Percentiles rank a stretch among this genome's conserved stretches.
phyloP scores from a whole-genome alignment of 495 filamentous ascomycete species.

The Thermothielavioides terrestris region DNA sequence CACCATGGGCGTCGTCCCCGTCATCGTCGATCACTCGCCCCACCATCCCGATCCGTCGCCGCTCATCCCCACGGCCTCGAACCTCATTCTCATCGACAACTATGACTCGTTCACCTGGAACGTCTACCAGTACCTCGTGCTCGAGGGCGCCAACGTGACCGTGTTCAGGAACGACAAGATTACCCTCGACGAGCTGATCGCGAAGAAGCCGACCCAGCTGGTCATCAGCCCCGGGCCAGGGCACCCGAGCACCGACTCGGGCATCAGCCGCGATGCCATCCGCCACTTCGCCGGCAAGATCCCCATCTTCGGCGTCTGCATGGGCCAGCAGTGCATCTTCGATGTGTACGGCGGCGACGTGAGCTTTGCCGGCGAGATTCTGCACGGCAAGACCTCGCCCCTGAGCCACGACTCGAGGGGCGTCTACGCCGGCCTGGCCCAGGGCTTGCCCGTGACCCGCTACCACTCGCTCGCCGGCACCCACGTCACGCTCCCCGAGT shows the following conservation, averaged over 20 bases:
- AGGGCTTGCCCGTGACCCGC: constrained; percentile 77
- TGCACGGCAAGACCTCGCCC: constrained; percentile 93
- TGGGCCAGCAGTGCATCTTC: constrained; percentile 98
- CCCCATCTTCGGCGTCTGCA: constrained; percentile 93
- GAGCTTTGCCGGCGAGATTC: constrained; percentile 86
- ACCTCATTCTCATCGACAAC: constrained; percentile 95
- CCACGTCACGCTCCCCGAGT: constrained; percentile 76
- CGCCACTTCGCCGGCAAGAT: constrained; percentile 90
- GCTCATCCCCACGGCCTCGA: constrained; percentile 65
- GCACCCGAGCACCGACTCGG: constrained; percentile 82
- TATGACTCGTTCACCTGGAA: constrained; percentile 99
- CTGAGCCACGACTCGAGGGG: constrained; percentile 83
- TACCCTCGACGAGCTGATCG: constrained; percentile 70
- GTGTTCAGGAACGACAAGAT: constrained; percentile 92
- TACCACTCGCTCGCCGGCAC: constrained; percentile 97
- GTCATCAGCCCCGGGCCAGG: constrained; percentile 93
- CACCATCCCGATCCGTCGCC: constrained; percentile 64
- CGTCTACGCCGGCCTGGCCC: constrained; percentile 67
- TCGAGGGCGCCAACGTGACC: constrained; percentile 83
- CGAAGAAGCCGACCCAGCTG: constrained; percentile 78
- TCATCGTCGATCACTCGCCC: constrained; percentile 77
- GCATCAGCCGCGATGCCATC: constrained; percentile 86
- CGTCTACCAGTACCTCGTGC: constrained; percentile 92
- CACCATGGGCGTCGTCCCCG: constrained; percentile 37
- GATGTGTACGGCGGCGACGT: constrained; percentile 86